These are phyloP conservation scores for Xylariaceae sp. DNA, from an alignment of 2,329 filamentous ascomycete species.

Conservation along the genomic window DNA sequence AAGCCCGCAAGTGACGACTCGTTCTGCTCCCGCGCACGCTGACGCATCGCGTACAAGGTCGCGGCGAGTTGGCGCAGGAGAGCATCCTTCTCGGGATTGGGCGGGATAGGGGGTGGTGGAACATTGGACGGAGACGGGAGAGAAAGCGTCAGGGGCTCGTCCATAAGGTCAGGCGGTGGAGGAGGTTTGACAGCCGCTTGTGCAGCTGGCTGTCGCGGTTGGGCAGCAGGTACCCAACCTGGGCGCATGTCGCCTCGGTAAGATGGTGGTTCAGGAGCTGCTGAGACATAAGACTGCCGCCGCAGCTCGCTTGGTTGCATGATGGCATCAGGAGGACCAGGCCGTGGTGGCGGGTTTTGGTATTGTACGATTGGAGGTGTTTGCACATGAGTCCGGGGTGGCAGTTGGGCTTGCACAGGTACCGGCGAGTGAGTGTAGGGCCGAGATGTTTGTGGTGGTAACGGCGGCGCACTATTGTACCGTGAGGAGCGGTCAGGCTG, in stretches of 20 bases:
- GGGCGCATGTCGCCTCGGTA: constrained; percentile 19
- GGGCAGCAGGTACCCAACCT: constrained; percentile 26
- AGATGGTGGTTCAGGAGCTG: constrained; percentile 9
- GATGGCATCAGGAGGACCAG: too few species aligned
- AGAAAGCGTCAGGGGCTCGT: constrained; percentile 49
- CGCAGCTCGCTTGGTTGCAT: too few species aligned
- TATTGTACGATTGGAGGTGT: constrained; percentile 24
- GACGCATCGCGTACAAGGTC: constrained; percentile 63
- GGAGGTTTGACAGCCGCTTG: constrained; percentile 35
- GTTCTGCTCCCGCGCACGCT: constrained; percentile 65
- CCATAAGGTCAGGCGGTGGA: constrained; percentile 50
- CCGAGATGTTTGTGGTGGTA: constrained; percentile 28
- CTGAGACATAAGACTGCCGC: constrained; percentile 11
- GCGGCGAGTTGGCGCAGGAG: constrained; percentile 71
- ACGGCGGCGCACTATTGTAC: constrained; percentile 31
- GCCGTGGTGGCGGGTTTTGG: constrained; percentile 7
- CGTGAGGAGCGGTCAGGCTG: constrained; percentile 28
- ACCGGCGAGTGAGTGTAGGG: constrained; percentile 21
- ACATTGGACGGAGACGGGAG: constrained; percentile 45
- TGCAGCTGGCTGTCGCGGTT: constrained; percentile 14
- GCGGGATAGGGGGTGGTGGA: constrained; percentile 79
- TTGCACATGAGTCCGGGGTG: constrained; percentile 25
- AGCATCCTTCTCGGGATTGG: constrained; percentile 92
- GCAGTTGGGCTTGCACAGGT: constrained; percentile 16
- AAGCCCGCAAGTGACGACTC: constrained; percentile 69